A percentile compares a stretch with the other conserved stretches of the same genome.
Conservation (phyloP, 1,284 basidiomycete species). For the Ceratobasidium sp. region DNA sequence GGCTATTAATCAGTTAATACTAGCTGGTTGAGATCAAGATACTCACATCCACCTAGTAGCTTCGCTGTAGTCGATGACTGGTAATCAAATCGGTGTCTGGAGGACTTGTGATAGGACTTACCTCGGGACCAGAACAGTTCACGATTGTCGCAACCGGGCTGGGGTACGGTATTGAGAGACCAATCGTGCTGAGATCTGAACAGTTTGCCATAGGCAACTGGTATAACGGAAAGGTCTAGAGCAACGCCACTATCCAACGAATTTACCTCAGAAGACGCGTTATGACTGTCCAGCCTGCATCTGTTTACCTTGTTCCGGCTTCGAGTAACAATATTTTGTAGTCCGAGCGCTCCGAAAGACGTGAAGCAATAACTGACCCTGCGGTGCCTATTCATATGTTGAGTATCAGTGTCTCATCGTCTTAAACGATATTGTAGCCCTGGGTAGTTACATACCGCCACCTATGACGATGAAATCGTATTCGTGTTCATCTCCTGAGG, state of each 20-base stretch:
- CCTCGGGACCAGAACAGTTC: slow-evolving; percentile 73
- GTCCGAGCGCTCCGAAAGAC: slow-evolving; percentile 39
- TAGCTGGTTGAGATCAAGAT: neutral
- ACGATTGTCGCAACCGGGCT: slow-evolving; percentile 63
- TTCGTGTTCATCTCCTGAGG: neutral
- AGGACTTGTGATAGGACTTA: slow-evolving; percentile 54
- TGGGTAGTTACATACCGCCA: slow-evolving; percentile 14
- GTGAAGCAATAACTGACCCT: slow-evolving; percentile 37
- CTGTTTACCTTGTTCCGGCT: slow-evolving; percentile 25
- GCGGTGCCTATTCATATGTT: slow-evolving; percentile 21
- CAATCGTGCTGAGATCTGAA: slow-evolving; percentile 65
- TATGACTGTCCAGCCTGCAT: neutral
- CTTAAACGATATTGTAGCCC: neutral
- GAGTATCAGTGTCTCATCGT: neutral
- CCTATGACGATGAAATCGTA: slow-evolving; percentile 43
- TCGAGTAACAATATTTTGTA: slow-evolving; percentile 41
- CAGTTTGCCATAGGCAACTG: slow-evolving; percentile 52
- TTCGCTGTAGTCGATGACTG: slow-evolving; percentile 61
- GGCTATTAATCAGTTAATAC: neutral
- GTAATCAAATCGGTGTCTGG: neutral
- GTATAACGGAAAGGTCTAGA: slow-evolving; percentile 26
- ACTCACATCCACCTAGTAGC: slow-evolving; percentile 77
- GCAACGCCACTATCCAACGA: slow-evolving; percentile 19
- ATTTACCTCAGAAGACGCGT: neutral
- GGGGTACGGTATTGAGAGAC: slow-evolving; percentile 68